Evolutionary conservation across 2,329 filamentous ascomycete genomes (phyloP).

Genomic region (Biscogniauxia mediterranea): DNA sequence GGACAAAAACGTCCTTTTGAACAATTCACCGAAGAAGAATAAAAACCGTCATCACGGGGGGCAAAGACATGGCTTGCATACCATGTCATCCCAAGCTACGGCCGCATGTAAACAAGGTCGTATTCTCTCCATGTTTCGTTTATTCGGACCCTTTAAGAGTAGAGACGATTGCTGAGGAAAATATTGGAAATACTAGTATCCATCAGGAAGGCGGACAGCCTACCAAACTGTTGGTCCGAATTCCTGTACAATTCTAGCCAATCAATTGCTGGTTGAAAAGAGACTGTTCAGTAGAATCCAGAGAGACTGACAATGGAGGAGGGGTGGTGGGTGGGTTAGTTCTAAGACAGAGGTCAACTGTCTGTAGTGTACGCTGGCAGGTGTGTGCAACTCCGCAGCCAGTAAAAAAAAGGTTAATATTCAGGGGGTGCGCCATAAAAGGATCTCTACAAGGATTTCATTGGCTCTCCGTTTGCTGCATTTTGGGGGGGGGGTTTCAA

Average conservation of each 20-base stretch:
- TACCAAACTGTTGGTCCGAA: background rate
- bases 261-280: too few species aligned
- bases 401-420: background rate
- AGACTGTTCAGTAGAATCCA: too few species aligned
- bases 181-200: background rate
- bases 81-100: background rate
- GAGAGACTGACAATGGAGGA: too few species aligned
- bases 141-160: background rate
- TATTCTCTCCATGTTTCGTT: background rate
- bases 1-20: background rate
- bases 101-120: background rate
- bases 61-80: background rate
- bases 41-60: background rate
- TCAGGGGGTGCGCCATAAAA: background rate
- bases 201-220: background rate
- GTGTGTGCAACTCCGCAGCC: background rate
- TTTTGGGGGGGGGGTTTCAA: background rate
- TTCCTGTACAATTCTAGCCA: too few species aligned
- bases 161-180: too few species aligned
- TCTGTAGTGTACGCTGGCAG: too few species aligned
- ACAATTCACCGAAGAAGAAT: background rate
- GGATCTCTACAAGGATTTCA: background rate
- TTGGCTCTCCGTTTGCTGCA: background rate
- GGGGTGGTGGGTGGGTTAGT: too few species aligned
- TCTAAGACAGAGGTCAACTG: too few species aligned